These are phyloP conservation scores for Singerocomus inundabilis DNA, from an alignment of 1,284 basidiomycete genomes.

Conservation along the genomic window DNA sequence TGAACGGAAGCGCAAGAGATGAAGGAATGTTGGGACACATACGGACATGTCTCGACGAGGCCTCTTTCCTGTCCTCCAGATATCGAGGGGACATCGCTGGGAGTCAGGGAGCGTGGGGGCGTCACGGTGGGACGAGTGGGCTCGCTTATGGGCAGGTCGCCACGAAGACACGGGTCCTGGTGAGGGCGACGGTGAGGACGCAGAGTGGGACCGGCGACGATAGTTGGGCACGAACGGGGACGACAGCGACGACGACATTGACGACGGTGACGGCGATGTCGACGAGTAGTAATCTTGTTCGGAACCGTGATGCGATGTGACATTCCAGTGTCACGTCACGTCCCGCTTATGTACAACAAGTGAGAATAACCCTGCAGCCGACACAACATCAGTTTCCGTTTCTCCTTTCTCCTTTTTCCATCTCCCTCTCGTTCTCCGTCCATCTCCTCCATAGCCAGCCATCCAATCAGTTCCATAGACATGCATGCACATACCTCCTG, in stretches of 20 bases:
- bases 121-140: conserved; percentile 40
- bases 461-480: background rate
- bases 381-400: conserved; percentile 21
- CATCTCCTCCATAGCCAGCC: conserved; percentile 10
- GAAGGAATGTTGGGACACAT: conserved; percentile 20
- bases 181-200: conserved; percentile 44
- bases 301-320: conserved; percentile 14
- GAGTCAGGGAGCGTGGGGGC: conserved; percentile 38
- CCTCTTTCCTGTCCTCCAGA: conserved; percentile 54
- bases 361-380: conserved; percentile 14
- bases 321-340: conserved; percentile 23
- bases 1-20: background rate
- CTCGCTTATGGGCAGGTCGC: conserved; percentile 47
- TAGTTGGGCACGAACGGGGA: conserved; percentile 38
- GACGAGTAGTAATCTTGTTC: conserved; percentile 17
- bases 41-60: conserved; percentile 48
- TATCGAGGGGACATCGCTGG: conserved; percentile 52
- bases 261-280: conserved; percentile 6
- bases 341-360: conserved; percentile 21
- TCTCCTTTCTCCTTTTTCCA: background rate
- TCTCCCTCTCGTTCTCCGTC: background rate
- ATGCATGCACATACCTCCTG: conserved; percentile 9
- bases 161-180: conserved; percentile 37
- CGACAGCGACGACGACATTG: conserved; percentile 36
- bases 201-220: conserved; percentile 57